A percentile compares a stretch with the other conserved stretches of the same genome.
phyloP scores from a whole-genome alignment of 1,139 yeast species.

The Taphrina confusa region DNA sequence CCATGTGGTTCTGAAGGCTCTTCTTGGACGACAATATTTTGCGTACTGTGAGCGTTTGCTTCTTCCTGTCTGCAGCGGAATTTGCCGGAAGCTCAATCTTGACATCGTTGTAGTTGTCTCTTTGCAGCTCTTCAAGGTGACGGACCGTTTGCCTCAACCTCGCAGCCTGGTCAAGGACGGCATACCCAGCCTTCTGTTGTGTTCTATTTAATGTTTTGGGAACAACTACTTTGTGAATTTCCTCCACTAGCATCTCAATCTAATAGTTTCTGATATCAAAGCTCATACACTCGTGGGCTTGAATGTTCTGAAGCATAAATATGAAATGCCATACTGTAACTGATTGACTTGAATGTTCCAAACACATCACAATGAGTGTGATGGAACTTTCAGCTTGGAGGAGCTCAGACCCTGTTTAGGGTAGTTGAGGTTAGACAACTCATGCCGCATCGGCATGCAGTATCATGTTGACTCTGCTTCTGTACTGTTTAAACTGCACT shows the following conservation, averaged over 20 bases:
- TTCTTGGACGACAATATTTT: constrained; percentile 49
- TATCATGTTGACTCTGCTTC: too few species aligned
- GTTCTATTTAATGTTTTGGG: constrained; percentile 10
- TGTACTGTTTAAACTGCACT: too few species aligned
- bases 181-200: constrained; percentile 27
- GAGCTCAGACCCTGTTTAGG: too few species aligned
- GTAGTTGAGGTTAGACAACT: too few species aligned
- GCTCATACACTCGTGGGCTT: too few species aligned
- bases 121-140: constrained; percentile 49
- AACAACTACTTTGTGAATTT: neutral
- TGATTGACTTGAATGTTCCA: too few species aligned
- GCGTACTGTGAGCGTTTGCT: constrained; percentile 6
- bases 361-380: too few species aligned
- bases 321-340: neutral
- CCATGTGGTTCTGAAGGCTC: constrained; percentile 49
- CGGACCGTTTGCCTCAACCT: constrained; percentile 44
- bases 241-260: constrained; percentile 22
- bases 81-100: constrained; percentile 48
- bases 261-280: too few species aligned
- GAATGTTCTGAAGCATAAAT: neutral
- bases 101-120: constrained; percentile 48
- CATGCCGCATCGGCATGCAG: too few species aligned
- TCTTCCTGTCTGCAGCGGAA: neutral
- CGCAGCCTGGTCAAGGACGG: constrained; percentile 43
- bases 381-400: too few species aligned